These are phyloP conservation scores for Candida sphagnicola DNA, from an alignment of 805 yeast genomes.

Conservation along the genomic window DNA sequence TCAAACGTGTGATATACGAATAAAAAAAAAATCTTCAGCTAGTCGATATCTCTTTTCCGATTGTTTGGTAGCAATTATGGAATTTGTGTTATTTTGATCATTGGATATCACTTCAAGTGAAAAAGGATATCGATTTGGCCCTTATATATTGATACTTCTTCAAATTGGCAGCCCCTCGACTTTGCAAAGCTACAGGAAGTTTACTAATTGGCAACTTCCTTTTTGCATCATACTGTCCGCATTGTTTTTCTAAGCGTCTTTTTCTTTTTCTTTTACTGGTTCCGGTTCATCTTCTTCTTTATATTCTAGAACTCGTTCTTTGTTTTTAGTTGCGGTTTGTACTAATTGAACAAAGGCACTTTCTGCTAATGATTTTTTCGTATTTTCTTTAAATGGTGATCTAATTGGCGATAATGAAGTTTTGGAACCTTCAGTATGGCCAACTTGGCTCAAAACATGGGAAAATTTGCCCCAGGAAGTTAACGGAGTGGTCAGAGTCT, in stretches of 20 bases:
- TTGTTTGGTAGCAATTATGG: too few species aligned
- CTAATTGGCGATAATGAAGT: slow-evolving; percentile 17
- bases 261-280: background rate
- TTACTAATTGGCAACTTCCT: too few species aligned
- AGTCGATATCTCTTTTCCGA: too few species aligned
- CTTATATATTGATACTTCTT: too few species aligned
- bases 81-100: too few species aligned
- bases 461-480: slow-evolving; percentile 26
- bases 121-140: too few species aligned
- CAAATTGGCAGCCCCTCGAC: too few species aligned
- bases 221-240: background rate
- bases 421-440: slow-evolving; percentile 14
- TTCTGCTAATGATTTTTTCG: slow-evolving; percentile 38
- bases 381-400: slow-evolving; percentile 7
- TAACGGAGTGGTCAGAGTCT: slow-evolving; percentile 13
- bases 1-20: too few species aligned
- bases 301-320: slow-evolving; percentile 38
- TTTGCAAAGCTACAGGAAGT: too few species aligned
- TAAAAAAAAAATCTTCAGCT: too few species aligned
- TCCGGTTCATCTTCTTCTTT: slow-evolving; percentile 1
- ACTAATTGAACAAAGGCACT: slow-evolving; percentile 68
- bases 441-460: slow-evolving; percentile 18
- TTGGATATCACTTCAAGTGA: too few species aligned
- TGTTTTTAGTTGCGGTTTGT: slow-evolving; percentile 59
- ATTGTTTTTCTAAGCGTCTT: background rate